Evolutionary conservation across 805 yeast species (phyloP).

Genomic region (Starmera quercuum): DNA sequence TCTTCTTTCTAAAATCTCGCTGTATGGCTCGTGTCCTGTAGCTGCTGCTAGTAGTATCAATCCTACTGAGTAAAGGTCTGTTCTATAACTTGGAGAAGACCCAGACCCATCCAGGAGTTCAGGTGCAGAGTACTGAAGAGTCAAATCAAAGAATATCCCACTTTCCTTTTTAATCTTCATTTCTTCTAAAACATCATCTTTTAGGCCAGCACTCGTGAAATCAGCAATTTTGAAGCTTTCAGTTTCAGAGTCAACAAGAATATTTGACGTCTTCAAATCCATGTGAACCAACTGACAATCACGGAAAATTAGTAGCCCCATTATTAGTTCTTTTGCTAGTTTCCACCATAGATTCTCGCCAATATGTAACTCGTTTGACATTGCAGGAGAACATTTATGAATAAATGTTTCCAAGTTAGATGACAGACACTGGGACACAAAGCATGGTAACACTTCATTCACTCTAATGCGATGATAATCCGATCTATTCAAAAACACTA

Average conservation of each 20-base stretch:
- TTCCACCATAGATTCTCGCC: slow-evolving; percentile 24
- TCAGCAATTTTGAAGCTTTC: slow-evolving; percentile 35
- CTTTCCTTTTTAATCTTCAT: slow-evolving; percentile 9
- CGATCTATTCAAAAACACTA: slow-evolving; percentile 9
- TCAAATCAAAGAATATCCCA: slow-evolving; percentile 21
- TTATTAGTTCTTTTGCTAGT: slow-evolving; percentile 20
- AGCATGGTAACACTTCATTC: slow-evolving; percentile 12
- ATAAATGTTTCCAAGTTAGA: slow-evolving; percentile 20
- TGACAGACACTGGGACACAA: slow-evolving; percentile 6
- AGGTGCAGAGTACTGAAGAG: slow-evolving; percentile 41
- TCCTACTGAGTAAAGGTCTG: slow-evolving; percentile 42
- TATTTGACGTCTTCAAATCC: slow-evolving; percentile 40
- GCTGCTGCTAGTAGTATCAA: slow-evolving; percentile 36
- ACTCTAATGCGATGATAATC: slow-evolving; percentile 6
- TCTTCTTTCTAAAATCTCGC: slow-evolving; percentile 5
- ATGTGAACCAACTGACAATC: slow-evolving; percentile 32
- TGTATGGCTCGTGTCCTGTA: slow-evolving; percentile 38
- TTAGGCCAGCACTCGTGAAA: slow-evolving; percentile 32
- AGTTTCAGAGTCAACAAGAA: slow-evolving; percentile 21
- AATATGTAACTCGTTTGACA: slow-evolving; percentile 9
- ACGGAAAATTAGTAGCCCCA: slow-evolving; percentile 19
- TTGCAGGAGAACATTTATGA: neutral
- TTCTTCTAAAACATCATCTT: slow-evolving; percentile 11
- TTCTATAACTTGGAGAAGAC: slow-evolving; percentile 22
- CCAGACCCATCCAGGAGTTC: slow-evolving; percentile 26